These are phyloP conservation scores for Chenopodium album DNA, from an alignment of 148 eudicot species.

Conservation along the genomic window DNA sequence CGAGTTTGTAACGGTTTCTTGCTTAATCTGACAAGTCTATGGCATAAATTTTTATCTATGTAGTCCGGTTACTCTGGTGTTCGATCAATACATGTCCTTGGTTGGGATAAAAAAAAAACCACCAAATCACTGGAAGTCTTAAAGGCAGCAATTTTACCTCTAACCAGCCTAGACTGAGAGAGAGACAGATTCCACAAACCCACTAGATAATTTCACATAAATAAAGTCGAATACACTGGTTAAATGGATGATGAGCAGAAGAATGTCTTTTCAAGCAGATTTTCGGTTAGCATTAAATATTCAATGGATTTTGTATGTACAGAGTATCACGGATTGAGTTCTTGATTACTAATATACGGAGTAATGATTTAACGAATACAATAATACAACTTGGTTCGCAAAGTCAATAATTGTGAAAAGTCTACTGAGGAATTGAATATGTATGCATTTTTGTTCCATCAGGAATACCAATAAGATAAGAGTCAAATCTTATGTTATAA, in stretches of 20 bases:
- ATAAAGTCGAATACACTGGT: neutral
- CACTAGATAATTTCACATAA: neutral
- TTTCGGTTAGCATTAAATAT: neutral
- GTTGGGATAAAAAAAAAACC: neutral
- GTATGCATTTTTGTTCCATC: conserved; percentile 7
- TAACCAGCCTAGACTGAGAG: neutral
- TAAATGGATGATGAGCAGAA: neutral
- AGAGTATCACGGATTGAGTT: neutral
- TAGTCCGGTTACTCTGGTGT: neutral
- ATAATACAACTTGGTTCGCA: conserved; percentile 5
- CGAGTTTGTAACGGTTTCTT: neutral
- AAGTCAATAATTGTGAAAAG: conserved; percentile 26
- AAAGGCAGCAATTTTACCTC: neutral
- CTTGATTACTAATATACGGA: neutral
- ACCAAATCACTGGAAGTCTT: neutral
- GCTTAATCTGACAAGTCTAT: neutral
- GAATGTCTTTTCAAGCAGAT: neutral
- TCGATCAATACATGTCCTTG: neutral
- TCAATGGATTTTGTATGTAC: neutral
- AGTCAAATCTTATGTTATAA: conserved; percentile 24
- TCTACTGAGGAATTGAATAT: conserved; percentile 16
- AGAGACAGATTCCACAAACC: neutral
- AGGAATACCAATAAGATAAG: conserved; percentile 21
- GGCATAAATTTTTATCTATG: neutral
- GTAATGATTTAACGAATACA: neutral